Evolutionary conservation across 257 asterid genomes (phyloP).

Genomic region (Prunella vulgaris): DNA sequence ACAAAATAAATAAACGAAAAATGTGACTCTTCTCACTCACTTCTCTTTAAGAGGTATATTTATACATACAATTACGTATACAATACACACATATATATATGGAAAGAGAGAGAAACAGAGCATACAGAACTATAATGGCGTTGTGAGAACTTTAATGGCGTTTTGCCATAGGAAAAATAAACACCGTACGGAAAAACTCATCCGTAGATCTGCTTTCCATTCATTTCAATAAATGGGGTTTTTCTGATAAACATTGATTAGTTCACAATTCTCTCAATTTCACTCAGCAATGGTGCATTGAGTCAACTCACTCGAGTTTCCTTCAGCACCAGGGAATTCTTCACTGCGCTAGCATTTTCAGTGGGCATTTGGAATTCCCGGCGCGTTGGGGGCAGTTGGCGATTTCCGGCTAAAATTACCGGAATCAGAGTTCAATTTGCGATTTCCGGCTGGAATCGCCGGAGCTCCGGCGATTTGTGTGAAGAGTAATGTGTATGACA

Average conservation of each 20-base stretch:
- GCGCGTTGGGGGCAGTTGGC: slow-evolving; percentile 24
- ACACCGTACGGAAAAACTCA: background rate
- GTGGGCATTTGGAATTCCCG: slow-evolving; percentile 13
- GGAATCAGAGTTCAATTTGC: slow-evolving; percentile 37
- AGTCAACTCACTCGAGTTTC: slow-evolving; percentile 21
- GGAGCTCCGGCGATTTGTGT: slow-evolving; percentile 51
- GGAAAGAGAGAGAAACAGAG: background rate
- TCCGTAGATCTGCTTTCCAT: slow-evolving; percentile 31
- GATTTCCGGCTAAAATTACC: slow-evolving; percentile 38
- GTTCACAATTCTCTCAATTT: slow-evolving; percentile 7
- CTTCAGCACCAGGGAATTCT: background rate
- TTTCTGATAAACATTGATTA: slow-evolving; percentile 1
- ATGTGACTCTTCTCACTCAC: slow-evolving; percentile 6
- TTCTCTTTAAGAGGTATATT: slow-evolving; percentile 9
- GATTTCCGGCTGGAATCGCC: slow-evolving; percentile 39
- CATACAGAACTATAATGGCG: slow-evolving; percentile 13
- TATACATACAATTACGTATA: slow-evolving; percentile 4
- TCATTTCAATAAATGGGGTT: slow-evolving; percentile 25
- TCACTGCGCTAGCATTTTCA: background rate
- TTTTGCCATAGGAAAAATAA: background rate
- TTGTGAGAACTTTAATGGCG: slow-evolving; percentile 4
- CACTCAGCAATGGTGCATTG: slow-evolving; percentile 29
- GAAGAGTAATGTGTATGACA: slow-evolving; percentile 26
- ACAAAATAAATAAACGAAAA: background rate
- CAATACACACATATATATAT: background rate